Evolutionary conservation across 2,329 filamentous ascomycete species (phyloP).

Genomic region (Ceratocystis albifundus): DNA sequence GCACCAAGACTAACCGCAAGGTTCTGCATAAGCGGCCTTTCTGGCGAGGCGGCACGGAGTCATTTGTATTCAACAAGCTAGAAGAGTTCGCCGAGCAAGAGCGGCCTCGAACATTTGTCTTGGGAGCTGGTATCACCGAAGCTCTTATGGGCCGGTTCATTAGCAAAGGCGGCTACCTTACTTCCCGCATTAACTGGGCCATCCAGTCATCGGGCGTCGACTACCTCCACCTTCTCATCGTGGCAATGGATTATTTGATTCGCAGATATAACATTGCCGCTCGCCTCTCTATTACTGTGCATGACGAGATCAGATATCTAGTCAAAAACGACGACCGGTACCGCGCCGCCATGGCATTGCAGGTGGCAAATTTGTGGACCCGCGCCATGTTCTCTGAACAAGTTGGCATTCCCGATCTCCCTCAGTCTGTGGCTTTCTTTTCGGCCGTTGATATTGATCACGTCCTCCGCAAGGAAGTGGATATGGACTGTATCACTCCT

Average conservation of each 20-base stretch:
- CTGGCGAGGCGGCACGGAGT: slow-evolving; percentile 94
- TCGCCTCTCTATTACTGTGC: slow-evolving; percentile 82
- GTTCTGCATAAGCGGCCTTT: slow-evolving; percentile 62
- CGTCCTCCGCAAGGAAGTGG: slow-evolving; percentile 92
- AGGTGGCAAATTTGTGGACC: slow-evolving; percentile 92
- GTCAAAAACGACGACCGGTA: slow-evolving; percentile 80
- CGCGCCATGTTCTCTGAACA: slow-evolving; percentile 95
- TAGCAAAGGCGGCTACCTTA: slow-evolving; percentile 83
- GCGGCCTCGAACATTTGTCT: slow-evolving; percentile 73
- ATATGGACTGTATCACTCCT: slow-evolving; percentile 94
- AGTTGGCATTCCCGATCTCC: slow-evolving; percentile 88
- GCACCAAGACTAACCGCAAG: slow-evolving; percentile 68
- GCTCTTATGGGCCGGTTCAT: slow-evolving; percentile 82
- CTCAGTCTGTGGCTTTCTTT: slow-evolving; percentile 90
- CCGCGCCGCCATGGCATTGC: slow-evolving; percentile 78
- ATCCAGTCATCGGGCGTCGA: slow-evolving; percentile 97
- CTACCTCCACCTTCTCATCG: slow-evolving; percentile 86
- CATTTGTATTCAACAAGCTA: slow-evolving; percentile 94
- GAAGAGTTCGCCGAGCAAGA: slow-evolving; percentile 98
- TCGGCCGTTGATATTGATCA: slow-evolving; percentile 90
- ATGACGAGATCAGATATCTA: slow-evolving; percentile 93
- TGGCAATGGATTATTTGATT: slow-evolving; percentile 87
- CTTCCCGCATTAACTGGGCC: slow-evolving; percentile 95
- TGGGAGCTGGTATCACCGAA: slow-evolving; percentile 92
- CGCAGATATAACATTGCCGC: slow-evolving; percentile 75